A percentile compares a stretch with the other conserved stretches of the same genome.
These are phyloP conservation scores for Xylaria acuta DNA, from an alignment of 495 filamentous ascomycete genomes.

Conservation along the genomic window DNA sequence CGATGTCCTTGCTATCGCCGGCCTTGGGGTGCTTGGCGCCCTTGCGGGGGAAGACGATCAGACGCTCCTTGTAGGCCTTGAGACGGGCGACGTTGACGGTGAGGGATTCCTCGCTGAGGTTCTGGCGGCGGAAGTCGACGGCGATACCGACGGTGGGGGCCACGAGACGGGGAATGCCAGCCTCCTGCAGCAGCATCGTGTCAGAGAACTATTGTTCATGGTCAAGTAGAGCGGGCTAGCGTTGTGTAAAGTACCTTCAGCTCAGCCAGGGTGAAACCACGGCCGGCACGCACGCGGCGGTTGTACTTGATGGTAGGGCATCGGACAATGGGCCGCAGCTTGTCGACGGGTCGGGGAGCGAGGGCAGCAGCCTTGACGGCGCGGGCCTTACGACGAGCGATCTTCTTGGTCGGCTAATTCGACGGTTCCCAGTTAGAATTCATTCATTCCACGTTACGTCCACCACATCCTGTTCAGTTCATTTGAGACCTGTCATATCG, in stretches of 20 bases:
- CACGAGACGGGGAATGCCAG: constrained; percentile 92
- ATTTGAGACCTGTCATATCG: constrained; percentile 26
- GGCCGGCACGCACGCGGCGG: constrained; percentile 93
- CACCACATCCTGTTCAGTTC: constrained; percentile 19
- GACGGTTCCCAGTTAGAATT: constrained; percentile 45
- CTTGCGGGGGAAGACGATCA: constrained; percentile 98
- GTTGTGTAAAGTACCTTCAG: constrained; percentile 77
- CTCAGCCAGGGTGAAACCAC: constrained; percentile 96
- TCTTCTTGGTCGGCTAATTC: constrained; percentile 89
- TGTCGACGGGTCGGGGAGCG: constrained; percentile 96
- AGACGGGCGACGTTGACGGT: constrained; percentile 93
- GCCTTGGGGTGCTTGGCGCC: constrained; percentile 83
- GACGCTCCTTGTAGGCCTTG: constrained; percentile 89
- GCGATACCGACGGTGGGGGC: constrained; percentile 95
- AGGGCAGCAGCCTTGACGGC: constrained; percentile 89
- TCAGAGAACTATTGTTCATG: constrained; percentile 29
- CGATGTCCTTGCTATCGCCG: constrained; percentile 85
- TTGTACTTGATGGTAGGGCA: constrained; percentile 96
- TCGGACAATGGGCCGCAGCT: constrained; percentile 91
- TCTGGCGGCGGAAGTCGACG: constrained; percentile 94
- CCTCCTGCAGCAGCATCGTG: constrained; percentile 67
- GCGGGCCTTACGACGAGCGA: constrained; percentile 85
- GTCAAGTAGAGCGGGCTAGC: not conserved
- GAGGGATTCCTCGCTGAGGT: constrained; percentile 93
- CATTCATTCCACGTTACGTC: constrained; percentile 19